phyloP scores from a whole-genome alignment of 2,329 filamentous ascomycete genomes.

The Calonectria fujianensis region DNA sequence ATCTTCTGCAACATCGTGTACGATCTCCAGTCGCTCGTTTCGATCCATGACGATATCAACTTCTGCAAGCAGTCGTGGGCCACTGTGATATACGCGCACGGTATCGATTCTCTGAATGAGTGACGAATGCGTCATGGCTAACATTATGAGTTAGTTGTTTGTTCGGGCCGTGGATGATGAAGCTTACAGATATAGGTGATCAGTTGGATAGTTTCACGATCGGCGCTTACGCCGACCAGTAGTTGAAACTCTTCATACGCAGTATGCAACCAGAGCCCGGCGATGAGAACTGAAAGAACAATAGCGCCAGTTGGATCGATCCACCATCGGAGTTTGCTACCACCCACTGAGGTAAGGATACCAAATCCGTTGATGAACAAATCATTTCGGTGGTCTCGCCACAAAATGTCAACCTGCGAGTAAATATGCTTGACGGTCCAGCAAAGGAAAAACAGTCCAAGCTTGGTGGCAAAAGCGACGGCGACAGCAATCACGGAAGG shows the following conservation, averaged over 20 bases:
- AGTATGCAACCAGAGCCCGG: slow-evolving; percentile 14
- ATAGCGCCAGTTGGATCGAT: slow-evolving; percentile 19
- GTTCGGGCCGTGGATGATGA: not conserved
- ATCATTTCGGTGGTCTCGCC: slow-evolving; percentile 27
- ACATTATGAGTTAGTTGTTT: not conserved
- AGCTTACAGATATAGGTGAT: slow-evolving; percentile 16
- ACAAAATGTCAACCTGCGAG: slow-evolving; percentile 27
- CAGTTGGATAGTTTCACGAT: slow-evolving; percentile 9
- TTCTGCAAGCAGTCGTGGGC: slow-evolving; percentile 20
- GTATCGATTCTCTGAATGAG: slow-evolving; percentile 12
- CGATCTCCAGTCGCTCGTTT: slow-evolving; percentile 15
- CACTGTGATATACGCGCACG: slow-evolving; percentile 21
- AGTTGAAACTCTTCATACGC: slow-evolving; percentile 17
- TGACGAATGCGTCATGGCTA: slow-evolving; percentile 13
- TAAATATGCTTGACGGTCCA: slow-evolving; percentile 29
- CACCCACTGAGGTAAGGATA: slow-evolving; percentile 23
- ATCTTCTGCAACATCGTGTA: slow-evolving; percentile 19
- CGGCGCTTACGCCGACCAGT: not conserved
- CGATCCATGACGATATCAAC: slow-evolving; percentile 32
- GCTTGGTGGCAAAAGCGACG: slow-evolving; percentile 19
- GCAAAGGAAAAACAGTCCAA: slow-evolving; percentile 11
- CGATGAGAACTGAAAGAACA: slow-evolving; percentile 6
- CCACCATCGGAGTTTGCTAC: slow-evolving; percentile 25
- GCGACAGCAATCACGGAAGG: slow-evolving; percentile 13
- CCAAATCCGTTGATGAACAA: slow-evolving; percentile 21